These are phyloP conservation scores for Maudiozyma bulderi DNA, from an alignment of 805 yeast genomes.

Conservation along the genomic window DNA sequence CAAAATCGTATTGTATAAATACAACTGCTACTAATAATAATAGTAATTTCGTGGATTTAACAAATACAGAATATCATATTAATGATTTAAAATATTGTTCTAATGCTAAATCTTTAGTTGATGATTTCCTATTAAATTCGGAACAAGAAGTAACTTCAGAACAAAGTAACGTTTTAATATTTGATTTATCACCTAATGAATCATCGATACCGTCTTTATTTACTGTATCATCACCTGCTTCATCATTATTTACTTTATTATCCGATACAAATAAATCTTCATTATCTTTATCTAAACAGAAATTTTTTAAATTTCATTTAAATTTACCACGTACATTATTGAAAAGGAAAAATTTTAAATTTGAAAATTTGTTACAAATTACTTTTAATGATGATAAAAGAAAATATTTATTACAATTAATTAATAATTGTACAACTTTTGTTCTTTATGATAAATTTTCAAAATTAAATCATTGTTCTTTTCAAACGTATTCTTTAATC, in stretches of 20 bases:
- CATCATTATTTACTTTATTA: constrained; percentile 4
- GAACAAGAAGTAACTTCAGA: background rate
- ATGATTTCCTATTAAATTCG: background rate
- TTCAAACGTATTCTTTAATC: constrained; percentile 19
- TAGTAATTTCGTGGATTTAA: constrained; percentile 3
- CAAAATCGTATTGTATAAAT: background rate
- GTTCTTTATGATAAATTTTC: constrained; percentile 24
- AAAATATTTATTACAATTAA: constrained; percentile 11
- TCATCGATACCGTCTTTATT: constrained; percentile 9
- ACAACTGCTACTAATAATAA: background rate
- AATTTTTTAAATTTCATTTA: constrained; percentile 19
- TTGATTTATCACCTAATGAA: constrained; percentile 19
- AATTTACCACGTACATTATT: constrained; percentile 27
- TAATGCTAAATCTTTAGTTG: background rate
- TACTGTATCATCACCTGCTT: constrained; percentile 4
- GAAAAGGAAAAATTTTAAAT: constrained; percentile 23
- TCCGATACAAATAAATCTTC: background rate
- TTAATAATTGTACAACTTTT: constrained; percentile 12
- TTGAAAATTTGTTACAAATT: constrained; percentile 20
- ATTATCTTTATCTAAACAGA: constrained; percentile 2
- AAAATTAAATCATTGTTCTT: constrained; percentile 13
- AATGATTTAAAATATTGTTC: constrained; percentile 6
- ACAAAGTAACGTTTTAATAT: constrained; percentile 8
- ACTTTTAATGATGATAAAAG: constrained; percentile 15
- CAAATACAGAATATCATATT: constrained; percentile 7